Evolutionary conservation across 352 stramenopile species (phyloP), one percentile per base, ranked within the genome.

Genomic region (Phytophthora chlamydospora): DNA sequence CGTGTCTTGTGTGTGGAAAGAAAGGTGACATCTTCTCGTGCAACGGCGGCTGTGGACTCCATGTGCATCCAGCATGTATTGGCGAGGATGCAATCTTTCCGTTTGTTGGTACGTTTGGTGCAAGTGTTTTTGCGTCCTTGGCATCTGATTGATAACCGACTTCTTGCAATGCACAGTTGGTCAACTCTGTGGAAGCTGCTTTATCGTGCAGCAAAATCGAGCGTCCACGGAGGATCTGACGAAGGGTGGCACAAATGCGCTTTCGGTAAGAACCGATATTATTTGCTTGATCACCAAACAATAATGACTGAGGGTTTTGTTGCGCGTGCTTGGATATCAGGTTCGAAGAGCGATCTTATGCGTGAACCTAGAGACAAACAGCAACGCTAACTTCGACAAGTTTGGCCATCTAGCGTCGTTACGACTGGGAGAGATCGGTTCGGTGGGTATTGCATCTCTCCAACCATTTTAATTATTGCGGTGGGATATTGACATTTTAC

Each of bases 371-470:
- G 82, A 93, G 52, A 91, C 77, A 17, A 89, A 83, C 34, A 83
- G 45, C 32, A 71, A 69, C 14, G 34, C 51, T 8, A 89, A 85
- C 58, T 93, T 93, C 53, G 79, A 91, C 32, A 89, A 89, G 56
- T 90, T 93, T 62, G 85, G 85, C 6, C 82, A 93, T 64, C 72
- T 93, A 35, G 73, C 79, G 8, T 90, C 85, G 4, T 56, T 93
- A 36, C 78, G 85, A 11, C 38, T 93, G 56, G 58, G 71, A 40
- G 85, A 93, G 50, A 91, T 93, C 38, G 82, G 79, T 34, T 76
- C 71, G 50, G 79, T 88, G 44, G 35, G 65, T 40, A 21, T 9
- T 55, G 31, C 11, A 17, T 40, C 47, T 12, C n/a, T 7, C 13
- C 31, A 14, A 16, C 12, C 2, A n/a, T 50, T n/a, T 58, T n/a